Evolutionary conservation across 2,329 filamentous ascomycete species (phyloP).

Genomic region (Pseudocercospora crystallina): DNA sequence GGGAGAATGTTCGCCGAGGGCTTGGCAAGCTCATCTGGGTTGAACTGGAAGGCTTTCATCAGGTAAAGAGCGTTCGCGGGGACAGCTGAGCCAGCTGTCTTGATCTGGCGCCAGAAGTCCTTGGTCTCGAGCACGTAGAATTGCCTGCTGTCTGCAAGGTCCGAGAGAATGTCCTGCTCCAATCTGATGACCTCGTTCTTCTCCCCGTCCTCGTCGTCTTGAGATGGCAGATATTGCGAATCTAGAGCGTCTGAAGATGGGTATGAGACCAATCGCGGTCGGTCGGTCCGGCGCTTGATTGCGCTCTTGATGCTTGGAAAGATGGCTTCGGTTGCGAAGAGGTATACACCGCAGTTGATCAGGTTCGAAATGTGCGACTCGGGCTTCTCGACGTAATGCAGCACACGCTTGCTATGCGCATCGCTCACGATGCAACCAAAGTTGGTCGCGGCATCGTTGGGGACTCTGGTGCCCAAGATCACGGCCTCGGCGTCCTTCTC

Average conservation of each 20-base stretch:
- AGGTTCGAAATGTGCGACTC: conserved; percentile 96
- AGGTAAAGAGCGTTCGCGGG: conserved; percentile 96
- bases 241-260: conserved; percentile 93
- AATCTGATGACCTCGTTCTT: conserved; percentile 87
- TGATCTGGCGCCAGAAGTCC: conserved; percentile 99
- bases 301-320: conserved; percentile 92
- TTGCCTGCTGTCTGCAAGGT: conserved; percentile 93
- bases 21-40: conserved; percentile 75
- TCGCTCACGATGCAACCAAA: conserved; percentile 98
- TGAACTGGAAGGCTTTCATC: conserved; percentile 84
- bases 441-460: conserved; percentile 87
- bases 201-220: conserved; percentile 69
- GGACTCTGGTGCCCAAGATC: conserved; percentile 88
- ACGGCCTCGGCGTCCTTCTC: conserved; percentile 96
- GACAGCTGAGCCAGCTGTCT: conserved; percentile 94
- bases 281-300: conserved; percentile 92
- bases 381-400: conserved; percentile 99
- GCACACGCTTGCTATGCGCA: conserved; percentile 85
- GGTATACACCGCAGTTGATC: conserved; percentile 99
- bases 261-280: conserved; percentile 89
- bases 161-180: conserved; percentile 94
- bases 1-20: conserved; percentile 85
- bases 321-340: conserved; percentile 92
- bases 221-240: conserved; percentile 57
- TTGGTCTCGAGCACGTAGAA: conserved; percentile 99